Base-by-base conservation (phyloP, 306 rosid genomes). In the Argentina anserina region DNA sequence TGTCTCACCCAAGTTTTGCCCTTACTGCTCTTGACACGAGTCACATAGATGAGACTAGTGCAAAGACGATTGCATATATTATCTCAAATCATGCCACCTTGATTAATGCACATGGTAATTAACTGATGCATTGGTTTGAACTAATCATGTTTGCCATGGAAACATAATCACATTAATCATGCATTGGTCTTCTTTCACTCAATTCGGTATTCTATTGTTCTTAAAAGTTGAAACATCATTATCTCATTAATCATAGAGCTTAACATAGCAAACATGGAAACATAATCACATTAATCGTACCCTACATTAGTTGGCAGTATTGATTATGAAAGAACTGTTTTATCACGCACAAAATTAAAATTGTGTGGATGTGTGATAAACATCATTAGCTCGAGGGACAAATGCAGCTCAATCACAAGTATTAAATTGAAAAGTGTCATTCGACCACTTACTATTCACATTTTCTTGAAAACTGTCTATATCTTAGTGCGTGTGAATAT, bases 221-320 rank as follows among this genome's bases (percentile, higher is more conserved):
- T 62, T 23, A 58, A 56, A 45, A 34, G 68, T 50, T 29, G 20
- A 58, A 36, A 42, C 49, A 67, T 60, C 72, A 45, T 68, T 43
- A 53, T 65, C 62, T 69, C 69, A 56, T 62, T 36, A 36, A 63
- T 46, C 18, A 45, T 33, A 43, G 41, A 43, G 70, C 65, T 80
- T 65, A 70, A 12, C 71, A 80, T 75, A 65, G 77, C 70, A 80
- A 70, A 71, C 84, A 75, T 43, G 73, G 71, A 80, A 80, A 75
- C 80, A 65, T 80, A 55, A 65, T 75, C 77, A 65, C 77, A 58
- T 20, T 75, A 65, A 40, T 23, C 36, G 34, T 60, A 71, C 73
- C 79, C 77, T 72, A 71, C 80, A 15, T 25, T 40, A 47, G 52
- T 66, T 67, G 68, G 43, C 43, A 45, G 20, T 23, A 21, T 11